Evolutionary conservation across 139 green algal genomes (phyloP), one percentile per base, ranked within the genome.

Genomic region (Chlorella sp.): DNA sequence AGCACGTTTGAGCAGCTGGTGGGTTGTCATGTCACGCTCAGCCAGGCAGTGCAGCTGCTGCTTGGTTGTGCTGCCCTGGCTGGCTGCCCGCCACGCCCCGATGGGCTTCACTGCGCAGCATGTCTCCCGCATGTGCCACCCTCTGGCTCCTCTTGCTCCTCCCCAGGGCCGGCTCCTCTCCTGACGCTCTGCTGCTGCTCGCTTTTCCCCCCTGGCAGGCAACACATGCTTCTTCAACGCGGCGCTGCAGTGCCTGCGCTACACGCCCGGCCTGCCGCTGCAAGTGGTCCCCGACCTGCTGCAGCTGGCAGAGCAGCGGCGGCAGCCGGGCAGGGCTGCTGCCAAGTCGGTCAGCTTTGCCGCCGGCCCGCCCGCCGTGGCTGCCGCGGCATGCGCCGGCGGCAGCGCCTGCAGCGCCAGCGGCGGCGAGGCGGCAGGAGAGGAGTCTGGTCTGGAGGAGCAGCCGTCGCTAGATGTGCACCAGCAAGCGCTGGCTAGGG

Each of bases 181-280:
- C n/a, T n/a, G n/a, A n/a, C n/a, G n/a, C n/a, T n/a, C n/a, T n/a
- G n/a, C n/a, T n/a, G n/a, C n/a, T n/a, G n/a, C n/a, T n/a, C n/a
- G n/a, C n/a, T n/a, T n/a, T 32, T 13, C 36, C 5, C n/a, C 17
- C 20, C 20, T 12, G 81, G 79, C 78, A 85, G 90, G 92, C 32
- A 95, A 95, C 85, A 92, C 90, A 2, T 95, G 92, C 85, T 95
- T 95, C 74, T 63, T 95, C 3, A 92, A 87, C 57, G 88, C 89
- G 20, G 89, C 90, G 21, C n/a, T 95, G 34, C 92, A 95, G 85
- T 95, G 92, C 84, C 85, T 95, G 62, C 47, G 87, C 5, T 85
- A 80, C 70, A 95, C 90, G 0, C 91, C 91, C 15, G 83, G 74
- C 17, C 78, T 94, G 34, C 36, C 82, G 1, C 41, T 79, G 47